Conservation (phyloP, 345 rosid genomes). For the Eutrema japonicum region DNA sequence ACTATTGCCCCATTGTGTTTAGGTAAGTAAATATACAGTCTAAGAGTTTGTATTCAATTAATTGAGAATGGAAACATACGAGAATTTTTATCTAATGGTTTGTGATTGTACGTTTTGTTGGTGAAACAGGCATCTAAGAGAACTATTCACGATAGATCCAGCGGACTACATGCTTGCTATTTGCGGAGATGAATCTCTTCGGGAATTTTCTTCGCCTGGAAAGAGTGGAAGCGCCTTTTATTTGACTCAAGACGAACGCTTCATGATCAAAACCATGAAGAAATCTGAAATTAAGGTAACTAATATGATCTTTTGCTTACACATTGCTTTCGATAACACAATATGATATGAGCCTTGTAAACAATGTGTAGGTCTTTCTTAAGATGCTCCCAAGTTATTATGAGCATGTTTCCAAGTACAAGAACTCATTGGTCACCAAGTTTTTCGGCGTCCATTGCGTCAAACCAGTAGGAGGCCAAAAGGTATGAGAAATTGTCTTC, state of each 20-base stretch:
- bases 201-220: conserved; percentile 78
- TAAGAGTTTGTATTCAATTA: neutral
- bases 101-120: conserved; percentile 4
- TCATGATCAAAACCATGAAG: conserved; percentile 78
- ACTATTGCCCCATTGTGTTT: conserved; percentile 81
- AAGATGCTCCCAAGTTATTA: conserved; percentile 70
- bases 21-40: conserved; percentile 43
- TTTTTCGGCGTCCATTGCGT: conserved; percentile 80
- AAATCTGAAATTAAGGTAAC: conserved; percentile 73
- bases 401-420: conserved; percentile 65
- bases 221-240: conserved; percentile 78
- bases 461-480: conserved; percentile 63
- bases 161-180: conserved; percentile 75
- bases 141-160: conserved; percentile 64
- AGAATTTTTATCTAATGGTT: neutral
- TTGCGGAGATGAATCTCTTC: conserved; percentile 70
- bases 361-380: conserved; percentile 54
- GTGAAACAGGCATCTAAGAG: conserved; percentile 62
- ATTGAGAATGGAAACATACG: neutral
- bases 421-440: conserved; percentile 69
- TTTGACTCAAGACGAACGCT: conserved; percentile 71
- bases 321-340: neutral
- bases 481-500: conserved; percentile 46
- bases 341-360: conserved; percentile 22
- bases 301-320: conserved; percentile 22